Evolutionary conservation across 768 basidiomycete genomes (phyloP).

Genomic region (Tubosaeta sp.): DNA sequence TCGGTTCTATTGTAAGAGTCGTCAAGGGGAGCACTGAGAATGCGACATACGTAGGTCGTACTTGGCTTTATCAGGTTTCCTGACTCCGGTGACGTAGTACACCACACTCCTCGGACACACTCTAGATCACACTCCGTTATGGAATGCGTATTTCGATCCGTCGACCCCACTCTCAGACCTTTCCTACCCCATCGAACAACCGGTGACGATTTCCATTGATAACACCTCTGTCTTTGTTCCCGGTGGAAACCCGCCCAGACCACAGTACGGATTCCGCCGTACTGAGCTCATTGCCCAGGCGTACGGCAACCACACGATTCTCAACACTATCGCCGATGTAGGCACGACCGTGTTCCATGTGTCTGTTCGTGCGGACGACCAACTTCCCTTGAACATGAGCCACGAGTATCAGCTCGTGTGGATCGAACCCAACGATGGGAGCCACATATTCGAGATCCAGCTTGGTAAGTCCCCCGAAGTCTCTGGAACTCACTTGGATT

Average conservation of each 20-base stretch:
- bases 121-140: conserved; percentile 46
- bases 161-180: not conserved
- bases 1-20: conserved; percentile 31
- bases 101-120: conserved; percentile 37
- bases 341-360: conserved; percentile 50
- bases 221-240: conserved; percentile 55
- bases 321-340: not conserved
- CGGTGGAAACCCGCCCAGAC: conserved; percentile 31
- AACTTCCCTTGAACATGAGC: conserved; percentile 44
- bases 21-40: conserved; percentile 47
- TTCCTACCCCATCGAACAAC: conserved; percentile 40
- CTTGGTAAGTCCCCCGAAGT: conserved; percentile 37
- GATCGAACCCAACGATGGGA: conserved; percentile 57
- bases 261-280: conserved; percentile 29
- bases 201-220: conserved; percentile 44
- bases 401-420: conserved; percentile 65
- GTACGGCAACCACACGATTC: not conserved
- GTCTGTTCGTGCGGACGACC: conserved; percentile 39
- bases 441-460: conserved; percentile 57
- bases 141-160: conserved; percentile 26
- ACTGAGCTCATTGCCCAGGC: not conserved
- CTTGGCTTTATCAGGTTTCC: too few relatives aligned
- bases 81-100: too few relatives aligned
- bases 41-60: conserved; percentile 41
- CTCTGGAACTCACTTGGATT: not conserved